Conservation (phyloP, 371 early-diverging fungal species). For the Rhizopus stolonifer region DNA sequence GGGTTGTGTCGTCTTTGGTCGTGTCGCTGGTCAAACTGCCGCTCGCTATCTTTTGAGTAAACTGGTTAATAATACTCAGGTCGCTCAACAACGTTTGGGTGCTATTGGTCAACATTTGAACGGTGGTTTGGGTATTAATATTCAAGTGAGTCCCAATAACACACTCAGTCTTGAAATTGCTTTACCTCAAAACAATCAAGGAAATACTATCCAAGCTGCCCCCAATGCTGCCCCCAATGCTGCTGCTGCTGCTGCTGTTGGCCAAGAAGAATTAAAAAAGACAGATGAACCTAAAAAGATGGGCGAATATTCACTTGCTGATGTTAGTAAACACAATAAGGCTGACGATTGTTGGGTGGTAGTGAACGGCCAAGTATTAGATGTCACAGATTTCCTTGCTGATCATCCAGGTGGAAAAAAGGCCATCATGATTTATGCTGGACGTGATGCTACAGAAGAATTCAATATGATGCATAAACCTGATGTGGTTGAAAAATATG, state of each 20-base stretch:
- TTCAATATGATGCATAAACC: slow-evolving; percentile 92
- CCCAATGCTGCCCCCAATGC: slow-evolving; percentile 28
- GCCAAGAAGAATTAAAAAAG: slow-evolving; percentile 26
- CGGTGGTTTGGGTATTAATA: slow-evolving; percentile 60
- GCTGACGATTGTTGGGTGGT: slow-evolving; percentile 94
- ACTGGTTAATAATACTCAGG: slow-evolving; percentile 48
- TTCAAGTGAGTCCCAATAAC: slow-evolving; percentile 49
- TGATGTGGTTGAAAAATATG: slow-evolving; percentile 87
- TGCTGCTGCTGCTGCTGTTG: slow-evolving; percentile 30
- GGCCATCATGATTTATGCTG: slow-evolving; percentile 82
- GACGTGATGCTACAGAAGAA: slow-evolving; percentile 85
- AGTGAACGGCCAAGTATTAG: slow-evolving; percentile 88
- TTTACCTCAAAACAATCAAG: slow-evolving; percentile 46
- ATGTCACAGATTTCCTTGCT: slow-evolving; percentile 88
- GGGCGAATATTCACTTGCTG: slow-evolving; percentile 55
- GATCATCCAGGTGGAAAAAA: slow-evolving; percentile 89
- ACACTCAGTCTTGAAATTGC: slow-evolving; percentile 70
- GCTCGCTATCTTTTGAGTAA: slow-evolving; percentile 62
- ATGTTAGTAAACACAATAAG: slow-evolving; percentile 89
- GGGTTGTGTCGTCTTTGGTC: slow-evolving; percentile 96
- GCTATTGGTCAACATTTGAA: slow-evolving; percentile 72
- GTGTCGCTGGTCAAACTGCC: slow-evolving; percentile 86
- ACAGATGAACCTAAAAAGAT: slow-evolving; percentile 40
- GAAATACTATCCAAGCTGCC: not conserved
- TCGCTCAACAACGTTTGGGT: slow-evolving; percentile 72